Percentiles rank a stretch among this genome's conserved stretches.
Evolutionary conservation across 2,329 filamentous ascomycete genomes (phyloP).

Genomic region (Pyrenochaeta sp.): DNA sequence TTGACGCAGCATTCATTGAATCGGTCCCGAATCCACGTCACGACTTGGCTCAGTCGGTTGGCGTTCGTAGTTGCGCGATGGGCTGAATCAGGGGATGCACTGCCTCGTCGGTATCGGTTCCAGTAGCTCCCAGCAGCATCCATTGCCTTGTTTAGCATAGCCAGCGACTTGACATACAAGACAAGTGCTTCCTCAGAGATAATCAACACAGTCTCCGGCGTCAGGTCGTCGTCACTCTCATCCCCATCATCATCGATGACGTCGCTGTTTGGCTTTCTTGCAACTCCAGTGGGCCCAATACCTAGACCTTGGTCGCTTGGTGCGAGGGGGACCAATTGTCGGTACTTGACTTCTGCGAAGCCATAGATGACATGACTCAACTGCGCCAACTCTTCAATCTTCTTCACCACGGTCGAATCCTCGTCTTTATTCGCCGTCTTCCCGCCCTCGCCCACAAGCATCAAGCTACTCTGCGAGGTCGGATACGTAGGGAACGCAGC

Average conservation of each 20-base stretch:
- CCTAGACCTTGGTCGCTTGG: slow-evolving; percentile 77
- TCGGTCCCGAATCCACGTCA: slow-evolving; percentile 91
- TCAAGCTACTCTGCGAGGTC: slow-evolving; percentile 73
- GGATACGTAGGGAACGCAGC: slow-evolving; percentile 88
- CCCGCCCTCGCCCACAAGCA: slow-evolving; percentile 68
- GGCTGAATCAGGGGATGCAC: slow-evolving; percentile 57
- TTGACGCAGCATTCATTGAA: slow-evolving; percentile 99
- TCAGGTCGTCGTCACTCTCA: slow-evolving; percentile 72
- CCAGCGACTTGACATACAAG: slow-evolving; percentile 92
- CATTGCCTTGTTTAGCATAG: slow-evolving; percentile 91
- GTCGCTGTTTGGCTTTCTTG: slow-evolving; percentile 46
- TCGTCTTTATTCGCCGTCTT: slow-evolving; percentile 74
- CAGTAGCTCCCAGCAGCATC: slow-evolving; percentile 95
- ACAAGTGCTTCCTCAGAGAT: slow-evolving; percentile 95
- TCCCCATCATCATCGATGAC: slow-evolving; percentile 63
- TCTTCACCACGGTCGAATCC: slow-evolving; percentile 78
- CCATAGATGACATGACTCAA: slow-evolving; percentile 96
- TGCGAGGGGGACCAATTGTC: slow-evolving; percentile 89
- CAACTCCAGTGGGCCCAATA: slow-evolving; percentile 60
- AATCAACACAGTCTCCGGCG: slow-evolving; percentile 82
- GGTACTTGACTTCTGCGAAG: slow-evolving; percentile 98
- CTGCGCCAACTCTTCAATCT: slow-evolving; percentile 90
- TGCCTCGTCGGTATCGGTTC: slow-evolving; percentile 75
- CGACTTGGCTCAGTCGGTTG: slow-evolving; percentile 85
- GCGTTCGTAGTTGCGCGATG: slow-evolving; percentile 56